These are phyloP conservation scores for Asparagopsis taxiformis DNA, from an alignment of 31 red algal species.

Conservation along the genomic window DNA sequence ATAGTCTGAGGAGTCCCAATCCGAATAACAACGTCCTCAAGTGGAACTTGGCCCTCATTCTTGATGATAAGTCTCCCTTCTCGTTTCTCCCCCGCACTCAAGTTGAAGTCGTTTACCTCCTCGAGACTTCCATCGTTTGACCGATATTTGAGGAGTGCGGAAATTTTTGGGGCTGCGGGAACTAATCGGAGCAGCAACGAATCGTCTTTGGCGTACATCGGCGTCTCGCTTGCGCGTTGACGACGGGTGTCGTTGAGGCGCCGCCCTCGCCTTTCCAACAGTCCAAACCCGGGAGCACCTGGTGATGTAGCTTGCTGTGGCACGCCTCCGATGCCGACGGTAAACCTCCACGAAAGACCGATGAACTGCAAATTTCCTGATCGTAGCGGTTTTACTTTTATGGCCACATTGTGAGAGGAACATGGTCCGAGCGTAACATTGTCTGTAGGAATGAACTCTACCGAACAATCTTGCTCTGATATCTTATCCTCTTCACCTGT, in stretches of 20 bases:
- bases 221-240: constrained; percentile 67
- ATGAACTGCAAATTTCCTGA: constrained; percentile 36
- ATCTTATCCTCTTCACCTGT: not conserved
- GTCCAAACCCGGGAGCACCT: constrained; percentile 45
- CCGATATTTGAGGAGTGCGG: constrained; percentile 2
- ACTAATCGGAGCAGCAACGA: constrained; percentile 34
- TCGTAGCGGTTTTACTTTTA: constrained; percentile 13
- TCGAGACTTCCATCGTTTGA: not conserved
- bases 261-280: constrained; percentile 51
- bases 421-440: constrained; percentile 19
- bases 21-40: constrained; percentile 37
- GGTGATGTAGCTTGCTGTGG: not conserved
- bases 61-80: constrained; percentile 16
- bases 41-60: constrained; percentile 22
- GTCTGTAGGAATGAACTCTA: constrained; percentile 17
- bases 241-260: constrained; percentile 61
- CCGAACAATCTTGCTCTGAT: not conserved
- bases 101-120: constrained; percentile 9
- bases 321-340: constrained; percentile 39
- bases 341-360: constrained; percentile 54
- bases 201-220: constrained; percentile 59
- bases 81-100: constrained; percentile 42
- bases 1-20: constrained; percentile 55
- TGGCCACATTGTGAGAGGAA: constrained; percentile 9
- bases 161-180: constrained; percentile 32